phyloP scores from a whole-genome alignment of 2,329 filamentous ascomycete species.

The Ophiostoma quercus region DNA sequence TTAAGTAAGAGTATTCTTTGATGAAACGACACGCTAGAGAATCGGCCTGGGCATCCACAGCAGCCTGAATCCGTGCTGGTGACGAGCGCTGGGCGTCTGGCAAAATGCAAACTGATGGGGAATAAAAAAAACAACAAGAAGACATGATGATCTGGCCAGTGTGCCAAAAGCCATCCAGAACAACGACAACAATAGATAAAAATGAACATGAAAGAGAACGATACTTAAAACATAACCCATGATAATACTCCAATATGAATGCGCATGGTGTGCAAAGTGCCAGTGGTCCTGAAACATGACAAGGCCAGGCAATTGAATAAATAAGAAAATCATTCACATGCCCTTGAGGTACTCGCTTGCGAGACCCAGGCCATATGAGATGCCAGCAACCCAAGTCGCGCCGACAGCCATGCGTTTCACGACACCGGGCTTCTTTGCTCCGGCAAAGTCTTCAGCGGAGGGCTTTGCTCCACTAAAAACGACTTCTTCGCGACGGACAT shows the following conservation, averaged over 20 bases:
- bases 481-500: conserved; percentile 44
- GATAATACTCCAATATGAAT: background rate
- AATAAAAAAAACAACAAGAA: background rate
- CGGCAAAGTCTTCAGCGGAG: background rate
- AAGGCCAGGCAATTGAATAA: background rate
- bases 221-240: background rate
- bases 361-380: conserved; percentile 55
- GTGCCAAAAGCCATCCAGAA: background rate
- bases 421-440: conserved; percentile 30
- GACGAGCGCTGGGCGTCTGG: background rate
- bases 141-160: background rate
- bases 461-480: conserved; percentile 42
- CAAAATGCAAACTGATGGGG: background rate
- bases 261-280: background rate
- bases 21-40: background rate
- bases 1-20: background rate
- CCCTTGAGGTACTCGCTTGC: conserved; percentile 51
- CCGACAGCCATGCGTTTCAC: conserved; percentile 49
- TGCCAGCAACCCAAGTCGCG: conserved; percentile 50
- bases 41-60: background rate
- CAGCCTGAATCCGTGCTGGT: background rate
- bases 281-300: background rate
- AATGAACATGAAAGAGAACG: background rate
- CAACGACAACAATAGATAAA: background rate
- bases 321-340: background rate